Conservation (phyloP, 352 stramenopile genomes). For the Sclerospora graminicola region DNA sequence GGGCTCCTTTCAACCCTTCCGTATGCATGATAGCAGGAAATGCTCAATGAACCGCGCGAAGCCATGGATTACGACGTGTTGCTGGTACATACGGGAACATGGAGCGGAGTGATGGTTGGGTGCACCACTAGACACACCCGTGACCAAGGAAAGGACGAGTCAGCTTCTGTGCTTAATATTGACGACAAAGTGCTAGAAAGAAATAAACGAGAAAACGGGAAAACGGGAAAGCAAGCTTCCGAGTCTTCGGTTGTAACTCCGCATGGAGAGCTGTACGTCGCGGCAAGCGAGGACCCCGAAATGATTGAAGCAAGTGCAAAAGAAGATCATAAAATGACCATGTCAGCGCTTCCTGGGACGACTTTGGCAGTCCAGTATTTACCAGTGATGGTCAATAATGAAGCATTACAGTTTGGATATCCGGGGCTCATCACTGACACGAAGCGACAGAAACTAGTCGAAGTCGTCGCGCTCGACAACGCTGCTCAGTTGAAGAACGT, state of each 20-base stretch:
- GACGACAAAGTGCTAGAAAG: no score
- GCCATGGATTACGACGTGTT: no score
- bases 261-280: slow-evolving; percentile 34
- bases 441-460: slow-evolving; percentile 69
- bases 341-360: slow-evolving; percentile 85
- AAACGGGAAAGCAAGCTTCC: slow-evolving; percentile 2
- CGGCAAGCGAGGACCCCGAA: slow-evolving; percentile 44
- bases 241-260: slow-evolving; percentile 13
- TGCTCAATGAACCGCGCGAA: no score
- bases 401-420: slow-evolving; percentile 78
- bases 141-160: no score
- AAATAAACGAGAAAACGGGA: slow-evolving; percentile 4
- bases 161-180: no score
- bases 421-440: slow-evolving; percentile 68
- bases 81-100: no score
- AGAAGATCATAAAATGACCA: slow-evolving; percentile 72
- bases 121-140: no score
- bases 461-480: slow-evolving; percentile 62
- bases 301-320: slow-evolving; percentile 62
- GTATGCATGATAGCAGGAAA: no score
- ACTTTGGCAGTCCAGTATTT: slow-evolving; percentile 81
- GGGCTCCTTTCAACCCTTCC: no score
- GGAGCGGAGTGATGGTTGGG: no score
- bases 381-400: slow-evolving; percentile 67
- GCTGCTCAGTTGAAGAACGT: slow-evolving; percentile 59